Conservation (phyloP, 1,284 basidiomycete species). For the Apiotrichum sp. region DNA sequence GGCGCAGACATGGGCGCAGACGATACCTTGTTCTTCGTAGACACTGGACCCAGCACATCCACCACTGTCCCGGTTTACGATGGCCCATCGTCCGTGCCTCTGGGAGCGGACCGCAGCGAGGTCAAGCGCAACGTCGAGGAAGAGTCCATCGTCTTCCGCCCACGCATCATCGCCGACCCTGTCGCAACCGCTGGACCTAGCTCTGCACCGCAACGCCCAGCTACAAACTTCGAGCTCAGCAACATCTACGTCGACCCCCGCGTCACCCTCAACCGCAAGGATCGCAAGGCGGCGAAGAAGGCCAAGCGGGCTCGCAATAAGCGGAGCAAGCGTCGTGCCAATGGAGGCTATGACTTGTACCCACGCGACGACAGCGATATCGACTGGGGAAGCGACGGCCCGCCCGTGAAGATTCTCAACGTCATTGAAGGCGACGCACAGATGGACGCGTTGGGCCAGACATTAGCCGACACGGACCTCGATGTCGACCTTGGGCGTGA, state of each 20-base stretch:
- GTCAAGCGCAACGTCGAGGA: slow-evolving; percentile 21
- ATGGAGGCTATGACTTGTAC: slow-evolving; percentile 7
- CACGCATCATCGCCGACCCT: slow-evolving; percentile 24
- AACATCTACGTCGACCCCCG: slow-evolving; percentile 23
- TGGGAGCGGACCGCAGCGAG: slow-evolving; percentile 15
- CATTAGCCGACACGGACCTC: slow-evolving; percentile 14
- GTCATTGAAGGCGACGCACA: slow-evolving; percentile 2
- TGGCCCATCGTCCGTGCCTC: slow-evolving; percentile 2
- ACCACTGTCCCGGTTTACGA: slow-evolving; percentile 23
- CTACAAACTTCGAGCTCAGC: slow-evolving; percentile 7
- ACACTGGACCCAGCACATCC: slow-evolving; percentile 16
- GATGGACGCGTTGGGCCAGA: slow-evolving; percentile 18
- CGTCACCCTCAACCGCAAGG: slow-evolving; percentile 18
- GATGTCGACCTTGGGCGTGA: slow-evolving; percentile 10
- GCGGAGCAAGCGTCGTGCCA: slow-evolving; percentile 16
- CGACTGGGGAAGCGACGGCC: slow-evolving; percentile 47
- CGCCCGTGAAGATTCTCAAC: slow-evolving; percentile 21
- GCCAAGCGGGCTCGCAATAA: slow-evolving; percentile 26
- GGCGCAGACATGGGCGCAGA: slow-evolving; percentile 1
- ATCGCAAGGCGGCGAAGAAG: slow-evolving; percentile 27
- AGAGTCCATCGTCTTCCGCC: slow-evolving; percentile 41
- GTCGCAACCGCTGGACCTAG: not conserved
- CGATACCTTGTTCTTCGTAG: slow-evolving; percentile 27
- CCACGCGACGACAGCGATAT: slow-evolving; percentile 43
- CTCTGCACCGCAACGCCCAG: slow-evolving; percentile 1